Base-by-base conservation (phyloP, 768 basidiomycete genomes). In the Tulasnella sp. region DNA sequence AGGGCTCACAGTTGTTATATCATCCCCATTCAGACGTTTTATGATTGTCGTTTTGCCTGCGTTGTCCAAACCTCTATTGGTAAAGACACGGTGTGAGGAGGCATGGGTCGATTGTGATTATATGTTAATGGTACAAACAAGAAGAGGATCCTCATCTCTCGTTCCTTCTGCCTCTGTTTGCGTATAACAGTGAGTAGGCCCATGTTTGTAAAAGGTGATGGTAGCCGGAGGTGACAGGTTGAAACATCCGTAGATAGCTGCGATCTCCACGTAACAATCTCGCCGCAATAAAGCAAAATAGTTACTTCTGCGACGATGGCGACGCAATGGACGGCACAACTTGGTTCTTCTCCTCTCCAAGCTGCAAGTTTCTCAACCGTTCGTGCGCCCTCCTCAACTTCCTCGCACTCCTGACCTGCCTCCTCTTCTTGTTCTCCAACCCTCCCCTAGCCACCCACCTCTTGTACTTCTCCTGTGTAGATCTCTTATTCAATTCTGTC, bases 21-120 rank as follows among this genome's bases (percentile, higher is more conserved):
- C 88, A 72, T 98, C 94, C 21, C 83, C 86, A 62, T 88, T 93
- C 63, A 98, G 77, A 70, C 88, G 90, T 75, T 97, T 98, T 60
- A 98, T 72, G 64, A 98, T 96, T 1, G 94, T 99, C 1, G 96
- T 98, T 76, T 99, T 98, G 54, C 96, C 96, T 1, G 94, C 96
- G 68, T 99, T 98, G 70, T 98, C 96, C 15, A 99, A 81, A 8
- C 96, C 94, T 45, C 94, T 98, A 29, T 22, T 44, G 12, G 24
- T 68, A 3, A 34, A 10, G 46, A 55, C n/a, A n/a, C 22, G 31
- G 15, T 27, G 22, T 19, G 11, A 12, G 34, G 3, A 12, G 4
- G 59, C 2, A 8, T 38, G 12, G 17, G n/a, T 7, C 11, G 1
- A 38, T 8, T 48, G 31, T 21, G 41, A 7, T 17, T 5, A 10